Percentiles rank a stretch among this genome's conserved stretches.
phyloP scores from a whole-genome alignment of 164 flowering plant species.

The Platanus orientalis region DNA sequence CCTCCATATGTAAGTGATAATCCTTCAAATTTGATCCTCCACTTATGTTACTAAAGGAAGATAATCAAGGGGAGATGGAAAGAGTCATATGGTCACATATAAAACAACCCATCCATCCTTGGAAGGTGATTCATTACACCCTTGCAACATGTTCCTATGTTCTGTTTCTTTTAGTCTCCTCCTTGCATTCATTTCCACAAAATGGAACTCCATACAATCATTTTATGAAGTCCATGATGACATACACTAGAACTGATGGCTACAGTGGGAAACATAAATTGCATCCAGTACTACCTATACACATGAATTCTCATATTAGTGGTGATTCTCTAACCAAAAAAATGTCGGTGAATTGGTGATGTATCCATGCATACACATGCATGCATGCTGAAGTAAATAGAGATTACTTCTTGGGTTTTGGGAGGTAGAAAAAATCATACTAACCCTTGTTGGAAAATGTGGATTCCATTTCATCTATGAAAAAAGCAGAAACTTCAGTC shows the following conservation, averaged over 20 bases:
- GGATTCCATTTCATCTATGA: not conserved
- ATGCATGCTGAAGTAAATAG: not conserved
- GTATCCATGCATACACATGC: not conserved
- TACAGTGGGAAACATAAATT: no score
- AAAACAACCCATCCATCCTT: not conserved
- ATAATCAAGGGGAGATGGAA: not conserved
- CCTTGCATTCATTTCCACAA: not conserved
- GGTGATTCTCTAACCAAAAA: no score
- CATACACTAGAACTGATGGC: not conserved
- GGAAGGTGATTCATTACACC: slow-evolving; percentile 1
- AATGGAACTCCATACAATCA: not conserved
- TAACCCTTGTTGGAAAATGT: not conserved
- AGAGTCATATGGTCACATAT: slow-evolving; percentile 9
- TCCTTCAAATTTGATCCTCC: slow-evolving; percentile 16
- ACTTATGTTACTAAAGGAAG: slow-evolving; percentile 5
- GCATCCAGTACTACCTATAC: no score
- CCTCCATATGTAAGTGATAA: slow-evolving; percentile 8
- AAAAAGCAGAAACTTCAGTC: not conserved
- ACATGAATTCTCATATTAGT: not conserved
- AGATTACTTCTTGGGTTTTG: not conserved
- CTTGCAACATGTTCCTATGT: not conserved
- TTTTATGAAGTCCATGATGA: not conserved
- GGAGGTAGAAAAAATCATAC: not conserved
- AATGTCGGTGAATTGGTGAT: not conserved
- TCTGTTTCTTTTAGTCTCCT: no score